Base-by-base conservation (phyloP, 768 basidiomycete species). In the Guyanaporus albipodus region DNA sequence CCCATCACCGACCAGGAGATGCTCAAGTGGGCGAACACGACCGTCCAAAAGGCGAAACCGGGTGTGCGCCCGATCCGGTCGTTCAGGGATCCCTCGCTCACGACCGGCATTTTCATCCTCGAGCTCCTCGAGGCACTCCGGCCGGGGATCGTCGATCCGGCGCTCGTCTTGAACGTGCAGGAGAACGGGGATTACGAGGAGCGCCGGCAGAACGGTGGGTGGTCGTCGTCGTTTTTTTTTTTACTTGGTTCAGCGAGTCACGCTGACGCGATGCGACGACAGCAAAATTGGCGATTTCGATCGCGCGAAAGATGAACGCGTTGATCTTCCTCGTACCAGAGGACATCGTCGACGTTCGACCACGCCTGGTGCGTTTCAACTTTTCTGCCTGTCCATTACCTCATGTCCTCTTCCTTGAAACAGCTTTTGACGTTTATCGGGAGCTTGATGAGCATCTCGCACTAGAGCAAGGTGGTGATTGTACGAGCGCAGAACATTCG, bases 201-300 rank as follows among this genome's bases (percentile, higher is more conserved):
- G 37, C 78, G 91, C 60, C 78, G 87, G 59, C 86, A 90, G 70
- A 99, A 98, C 60, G 93, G 94, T 95, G 49, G 17, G 82, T 68
- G 5, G 4, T n/a, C n/a, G n/a, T n/a, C n/a, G n/a, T n/a, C 38
- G 28, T 1, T 14, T 6, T 14, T 38, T n/a, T 38, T 52, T 44
- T 11, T 28, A 8, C 11, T 8, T 4, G 15, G 1, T 6, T 12
- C 23, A 0, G 3, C 0, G 44, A 17, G 2, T 10, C 17, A 17
- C 4, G n/a, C 24, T 48, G 31, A 52, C 37, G 21, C 19, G 14
- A 24, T 2, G n/a, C 10, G n/a, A 23, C 4, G 15, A 29, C 53
- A 96, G 94, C 94, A 14, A 97, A 97, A 79, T 69, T 97, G 53
- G 95, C 92, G 8, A 97, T 98, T 57, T 97, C 95, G 3, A 97